Evolutionary conservation across 495 filamentous ascomycete genomes (phyloP).

Genomic region (Xanthoparmelia taractica): DNA sequence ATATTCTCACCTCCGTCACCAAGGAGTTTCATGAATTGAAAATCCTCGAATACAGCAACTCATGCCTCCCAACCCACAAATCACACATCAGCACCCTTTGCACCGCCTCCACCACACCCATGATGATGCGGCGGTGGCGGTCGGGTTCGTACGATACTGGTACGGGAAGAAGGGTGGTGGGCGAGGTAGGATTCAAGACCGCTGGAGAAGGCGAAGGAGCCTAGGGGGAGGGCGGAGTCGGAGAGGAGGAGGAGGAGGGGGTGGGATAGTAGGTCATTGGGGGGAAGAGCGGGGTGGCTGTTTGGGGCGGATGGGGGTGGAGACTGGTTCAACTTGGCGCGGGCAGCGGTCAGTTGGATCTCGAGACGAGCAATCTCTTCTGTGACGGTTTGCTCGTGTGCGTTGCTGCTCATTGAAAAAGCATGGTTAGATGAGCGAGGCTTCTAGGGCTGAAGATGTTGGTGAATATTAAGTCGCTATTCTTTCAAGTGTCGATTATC

Average conservation of each 20-base stretch:
- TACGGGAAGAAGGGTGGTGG: constrained; percentile 50
- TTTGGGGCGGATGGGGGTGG: constrained; percentile 9
- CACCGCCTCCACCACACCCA: constrained; percentile 66
- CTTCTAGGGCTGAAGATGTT: too few relatives aligned
- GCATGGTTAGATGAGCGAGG: too few relatives aligned
- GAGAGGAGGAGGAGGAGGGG: constrained; percentile 84
- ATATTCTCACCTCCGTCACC: neutral
- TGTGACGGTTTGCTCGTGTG: constrained; percentile 31
- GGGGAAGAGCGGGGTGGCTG: constrained; percentile 7
- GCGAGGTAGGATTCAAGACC: constrained; percentile 91
- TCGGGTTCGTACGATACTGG: constrained; percentile 32
- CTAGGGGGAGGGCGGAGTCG: constrained; percentile 90
- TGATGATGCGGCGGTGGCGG: too few relatives aligned
- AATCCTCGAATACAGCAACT: constrained; percentile 90
- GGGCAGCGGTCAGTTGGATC: constrained; percentile 37
- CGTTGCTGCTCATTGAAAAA: constrained; percentile 18
- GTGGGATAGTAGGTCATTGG: constrained; percentile 43
- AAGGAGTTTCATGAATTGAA: constrained; percentile 61
- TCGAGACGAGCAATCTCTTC: constrained; percentile 51
- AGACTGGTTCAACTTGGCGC: constrained; percentile 15
- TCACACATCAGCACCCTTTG: constrained; percentile 83
- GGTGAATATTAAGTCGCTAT: too few relatives aligned
- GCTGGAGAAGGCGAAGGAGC: constrained; percentile 93
- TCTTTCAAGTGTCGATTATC: too few relatives aligned
- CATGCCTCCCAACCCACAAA: constrained; percentile 90